These are phyloP conservation scores for Venturiaceae sp. DNA, from an alignment of 2,329 filamentous ascomycete species.

Conservation along the genomic window DNA sequence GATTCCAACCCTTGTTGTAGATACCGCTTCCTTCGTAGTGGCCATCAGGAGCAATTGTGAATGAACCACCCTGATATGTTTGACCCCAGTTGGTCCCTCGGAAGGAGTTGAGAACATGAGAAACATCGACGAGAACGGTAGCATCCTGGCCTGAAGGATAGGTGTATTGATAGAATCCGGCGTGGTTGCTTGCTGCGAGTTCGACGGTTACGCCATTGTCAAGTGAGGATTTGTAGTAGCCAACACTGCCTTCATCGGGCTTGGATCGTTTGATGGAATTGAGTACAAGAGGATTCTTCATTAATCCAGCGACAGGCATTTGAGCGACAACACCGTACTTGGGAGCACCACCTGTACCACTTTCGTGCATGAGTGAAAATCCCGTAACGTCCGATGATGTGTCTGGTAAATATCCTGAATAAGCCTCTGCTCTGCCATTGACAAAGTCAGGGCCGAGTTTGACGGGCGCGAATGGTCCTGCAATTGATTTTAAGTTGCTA, in stretches of 20 bases:
- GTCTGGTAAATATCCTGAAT: conserved; percentile 21
- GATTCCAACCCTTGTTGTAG: conserved; percentile 60
- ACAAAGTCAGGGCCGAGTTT: conserved; percentile 26
- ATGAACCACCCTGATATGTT: conserved; percentile 50
- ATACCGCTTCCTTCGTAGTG: conserved; percentile 52
- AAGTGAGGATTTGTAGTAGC: conserved; percentile 50
- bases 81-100: conserved; percentile 52
- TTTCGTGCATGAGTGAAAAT: conserved; percentile 19
- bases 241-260: conserved; percentile 46
- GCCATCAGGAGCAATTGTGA: conserved; percentile 40
- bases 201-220: conserved; percentile 47
- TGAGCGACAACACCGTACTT: conserved; percentile 25
- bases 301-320: conserved; percentile 20
- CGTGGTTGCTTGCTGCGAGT: conserved; percentile 45
- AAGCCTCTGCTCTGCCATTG: conserved; percentile 21
- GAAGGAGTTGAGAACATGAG: conserved; percentile 52
- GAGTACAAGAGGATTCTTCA: conserved; percentile 42
- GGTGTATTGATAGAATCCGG: conserved; percentile 49
- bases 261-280: conserved; percentile 41
- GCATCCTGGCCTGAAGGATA: conserved; percentile 37
- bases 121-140: conserved; percentile 53
- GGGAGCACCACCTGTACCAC: conserved; percentile 10
- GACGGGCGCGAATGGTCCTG: conserved; percentile 25
- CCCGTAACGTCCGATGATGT: conserved; percentile 21
- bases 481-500: background rate